Percentiles rank a stretch among this genome's conserved stretches.
phyloP scores from a whole-genome alignment of 306 rosid genomes.

The Lathyrus sativus region DNA sequence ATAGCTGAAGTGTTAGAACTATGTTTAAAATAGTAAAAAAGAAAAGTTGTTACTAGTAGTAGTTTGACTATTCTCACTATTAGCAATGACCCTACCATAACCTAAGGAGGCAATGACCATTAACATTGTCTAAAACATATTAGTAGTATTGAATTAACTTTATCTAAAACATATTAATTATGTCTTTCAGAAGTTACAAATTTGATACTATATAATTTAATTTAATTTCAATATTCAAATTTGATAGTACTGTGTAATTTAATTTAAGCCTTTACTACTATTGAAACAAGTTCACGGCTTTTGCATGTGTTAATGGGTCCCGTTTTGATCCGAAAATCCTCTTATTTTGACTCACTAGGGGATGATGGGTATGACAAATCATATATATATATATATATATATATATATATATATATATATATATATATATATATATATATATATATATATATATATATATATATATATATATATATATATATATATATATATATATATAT shows the following conservation, averaged over 20 bases:
- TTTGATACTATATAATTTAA: not conserved
- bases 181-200: not conserved
- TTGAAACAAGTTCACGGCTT: slow-evolving; percentile 9
- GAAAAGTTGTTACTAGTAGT: not conserved
- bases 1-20: not conserved
- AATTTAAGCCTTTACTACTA: not conserved
- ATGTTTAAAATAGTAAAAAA: not conserved
- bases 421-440: no score
- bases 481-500: not conserved
- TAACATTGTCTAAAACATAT: slow-evolving; percentile 3
- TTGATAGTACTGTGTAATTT: not conserved
- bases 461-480: no score
- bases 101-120: not conserved
- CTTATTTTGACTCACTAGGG: slow-evolving; percentile 33
- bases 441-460: no score
- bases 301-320: slow-evolving; percentile 43
- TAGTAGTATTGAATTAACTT: no score
- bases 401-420: not conserved
- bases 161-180: not conserved
- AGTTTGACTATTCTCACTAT: slow-evolving; percentile 6
- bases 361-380: not conserved
- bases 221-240: not conserved
- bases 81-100: slow-evolving; percentile 26
- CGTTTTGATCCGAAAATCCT: slow-evolving; percentile 53
- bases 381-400: not conserved